Evolutionary conservation across 495 filamentous ascomycete species (phyloP), one percentile per base, ranked within the genome.

Genomic region (Neurospora africana): DNA sequence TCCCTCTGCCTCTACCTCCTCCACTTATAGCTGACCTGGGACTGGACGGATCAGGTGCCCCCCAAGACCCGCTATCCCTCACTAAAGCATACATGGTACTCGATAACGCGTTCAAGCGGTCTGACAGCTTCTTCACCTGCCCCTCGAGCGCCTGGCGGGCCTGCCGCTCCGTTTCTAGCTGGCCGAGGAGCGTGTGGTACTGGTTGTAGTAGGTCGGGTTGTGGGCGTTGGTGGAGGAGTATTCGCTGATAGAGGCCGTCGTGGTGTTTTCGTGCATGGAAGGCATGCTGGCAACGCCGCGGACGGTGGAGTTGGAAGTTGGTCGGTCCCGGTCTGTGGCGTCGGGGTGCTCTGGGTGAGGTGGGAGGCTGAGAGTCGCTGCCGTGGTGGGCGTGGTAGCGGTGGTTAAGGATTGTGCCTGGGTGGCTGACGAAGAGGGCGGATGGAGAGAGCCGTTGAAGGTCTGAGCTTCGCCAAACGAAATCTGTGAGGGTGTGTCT

Each of bases 71-170:
- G 61, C 79, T 72, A 33, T 75, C 75, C 21, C 79, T 75, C 4
- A 79, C 74, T 77, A 80, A 79, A 71, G 80, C 79, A 37, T 79
- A 81, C 74, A 81, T 78, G 30, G 80, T 79, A 2, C 78, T 79
- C 2, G 81, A 81, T 37, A 84, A 61, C 1, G 78, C 76, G 71
- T 85, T 81, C 36, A 87, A 70, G 35, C 79, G 81, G 19, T 84
- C 81, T 43, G 81, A 81, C 2, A 88, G 78, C 71, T 79, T 82
- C 69, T 78, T 82, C 27, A 88, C 86, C 68, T 85, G 79, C 2
- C 79, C 78, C 74, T 88, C 86, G n/a, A 88, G 81, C 6, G 79
- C 79, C 23, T 81, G 82, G 2, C 86, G 83, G 10, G 84, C 83
- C 5, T 82, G 79, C 69, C 84, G 83, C 74, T 88, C 86, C 21